These are phyloP conservation scores for Eucalyptus polyanthemos DNA, from an alignment of 345 rosid genomes.

Conservation along the genomic window DNA sequence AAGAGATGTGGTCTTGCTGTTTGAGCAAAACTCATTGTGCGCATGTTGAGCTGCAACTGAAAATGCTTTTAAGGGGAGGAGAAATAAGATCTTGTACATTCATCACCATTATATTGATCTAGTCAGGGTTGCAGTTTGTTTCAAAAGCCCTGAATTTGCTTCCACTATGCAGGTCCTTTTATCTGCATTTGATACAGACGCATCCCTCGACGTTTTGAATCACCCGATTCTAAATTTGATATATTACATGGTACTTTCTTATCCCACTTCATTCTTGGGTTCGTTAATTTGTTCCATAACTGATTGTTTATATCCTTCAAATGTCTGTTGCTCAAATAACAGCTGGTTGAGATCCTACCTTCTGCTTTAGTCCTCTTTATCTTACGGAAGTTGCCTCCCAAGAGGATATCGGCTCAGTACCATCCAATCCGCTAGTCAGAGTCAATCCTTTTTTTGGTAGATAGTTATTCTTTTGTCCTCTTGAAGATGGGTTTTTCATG, in stretches of 20 bases:
- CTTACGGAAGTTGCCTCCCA: constrained; percentile 89
- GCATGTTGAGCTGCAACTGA: not conserved
- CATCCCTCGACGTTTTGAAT: constrained; percentile 78
- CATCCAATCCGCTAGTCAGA: constrained; percentile 67
- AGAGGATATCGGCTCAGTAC: constrained; percentile 86
- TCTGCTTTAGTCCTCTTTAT: constrained; percentile 89
- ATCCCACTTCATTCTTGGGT: not conserved
- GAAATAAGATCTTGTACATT: not conserved
- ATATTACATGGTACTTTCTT: constrained; percentile 63
- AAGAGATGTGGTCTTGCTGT: not conserved
- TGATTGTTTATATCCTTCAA: not conserved
- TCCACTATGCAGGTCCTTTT: constrained; percentile 47
- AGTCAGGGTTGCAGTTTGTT: not conserved
- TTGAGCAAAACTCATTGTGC: not conserved
- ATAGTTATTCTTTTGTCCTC: not conserved
- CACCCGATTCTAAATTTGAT: constrained; percentile 91
- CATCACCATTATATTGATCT: not conserved
- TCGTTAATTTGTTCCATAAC: not conserved
- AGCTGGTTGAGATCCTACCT: constrained; percentile 95
- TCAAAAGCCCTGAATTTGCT: not conserved
- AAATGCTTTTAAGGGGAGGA: not conserved
- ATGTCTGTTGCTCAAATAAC: constrained; percentile 3
- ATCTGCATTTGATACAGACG: constrained; percentile 68
- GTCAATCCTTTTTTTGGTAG: not conserved
- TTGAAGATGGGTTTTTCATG: not conserved